Evolutionary conservation across 495 filamentous ascomycete genomes (phyloP).

Genomic region (Tirmania nivea): DNA sequence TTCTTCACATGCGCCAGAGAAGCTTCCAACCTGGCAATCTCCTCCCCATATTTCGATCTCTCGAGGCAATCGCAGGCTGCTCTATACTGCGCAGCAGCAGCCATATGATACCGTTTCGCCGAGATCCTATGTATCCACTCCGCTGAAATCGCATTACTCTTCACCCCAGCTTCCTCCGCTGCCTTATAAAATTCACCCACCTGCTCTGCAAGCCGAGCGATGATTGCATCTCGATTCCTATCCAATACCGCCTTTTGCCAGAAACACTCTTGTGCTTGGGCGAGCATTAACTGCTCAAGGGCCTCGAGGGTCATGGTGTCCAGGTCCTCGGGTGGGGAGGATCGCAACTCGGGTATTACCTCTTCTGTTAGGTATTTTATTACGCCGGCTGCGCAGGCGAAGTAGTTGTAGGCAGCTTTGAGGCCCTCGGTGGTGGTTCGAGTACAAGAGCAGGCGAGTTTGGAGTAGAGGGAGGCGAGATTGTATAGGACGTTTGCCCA

Average conservation of each 20-base stretch:
- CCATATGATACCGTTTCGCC: constrained; percentile 94
- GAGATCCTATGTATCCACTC: constrained; percentile 98
- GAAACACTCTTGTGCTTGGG: constrained; percentile 90
- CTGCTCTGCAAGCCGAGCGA: constrained; percentile 74
- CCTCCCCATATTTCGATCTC: constrained; percentile 86
- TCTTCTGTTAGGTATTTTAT: constrained; percentile 54
- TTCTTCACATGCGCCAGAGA: constrained; percentile 66
- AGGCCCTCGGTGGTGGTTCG: constrained; percentile 54
- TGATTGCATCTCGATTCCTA: constrained; percentile 69
- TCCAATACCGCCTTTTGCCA: constrained; percentile 97
- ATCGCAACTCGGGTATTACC: constrained; percentile 66
- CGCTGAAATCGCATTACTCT: constrained; percentile 64
- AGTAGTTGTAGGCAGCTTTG: constrained; percentile 76
- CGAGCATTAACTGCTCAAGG: constrained; percentile 61
- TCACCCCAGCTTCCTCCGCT: constrained; percentile 66
- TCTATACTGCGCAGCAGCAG: constrained; percentile 86
- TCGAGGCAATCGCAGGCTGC: constrained; percentile 82
- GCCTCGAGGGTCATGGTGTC: constrained; percentile 69
- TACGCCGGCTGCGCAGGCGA: constrained; percentile 72
- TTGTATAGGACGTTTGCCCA: constrained; percentile 87
- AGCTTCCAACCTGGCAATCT: constrained; percentile 70
- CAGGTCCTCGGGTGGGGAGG: constrained; percentile 86
- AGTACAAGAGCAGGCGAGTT: constrained; percentile 64
- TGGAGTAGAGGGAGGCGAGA: constrained; percentile 76
- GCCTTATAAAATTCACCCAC: constrained; percentile 80